Conservation (phyloP, 768 basidiomycete genomes). For the Psilocybe cubensis region DNA sequence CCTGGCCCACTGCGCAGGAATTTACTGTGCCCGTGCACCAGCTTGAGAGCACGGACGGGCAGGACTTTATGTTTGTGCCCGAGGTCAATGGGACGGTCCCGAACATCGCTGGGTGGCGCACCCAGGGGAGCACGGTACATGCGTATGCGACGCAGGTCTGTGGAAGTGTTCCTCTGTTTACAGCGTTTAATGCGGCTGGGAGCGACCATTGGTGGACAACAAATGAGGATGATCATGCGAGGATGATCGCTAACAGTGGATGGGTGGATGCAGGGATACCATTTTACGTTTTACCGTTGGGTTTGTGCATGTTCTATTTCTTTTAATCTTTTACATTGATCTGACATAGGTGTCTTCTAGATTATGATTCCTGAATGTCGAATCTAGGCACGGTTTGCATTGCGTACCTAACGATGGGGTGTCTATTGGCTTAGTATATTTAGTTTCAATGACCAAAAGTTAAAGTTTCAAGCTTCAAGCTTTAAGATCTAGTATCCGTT, state of each 20-base stretch:
- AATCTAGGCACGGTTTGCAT: no score
- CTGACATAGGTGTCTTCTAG: no score
- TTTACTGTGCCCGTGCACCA: conserved; percentile 2
- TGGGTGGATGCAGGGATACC: conserved; percentile 4
- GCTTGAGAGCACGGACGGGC: background rate
- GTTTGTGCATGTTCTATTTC: no score
- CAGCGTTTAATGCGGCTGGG: background rate
- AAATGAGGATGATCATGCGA: background rate
- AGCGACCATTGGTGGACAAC: conserved; percentile 12
- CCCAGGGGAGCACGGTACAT: background rate
- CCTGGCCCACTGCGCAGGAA: background rate
- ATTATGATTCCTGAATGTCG: no score
- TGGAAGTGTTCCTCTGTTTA: conserved; percentile 9
- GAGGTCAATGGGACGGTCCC: background rate
- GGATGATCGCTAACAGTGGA: background rate
- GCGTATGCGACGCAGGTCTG: conserved; percentile 15
- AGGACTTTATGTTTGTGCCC: background rate
- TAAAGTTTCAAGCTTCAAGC: no score
- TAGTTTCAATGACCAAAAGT: no score
- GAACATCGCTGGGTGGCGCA: background rate
- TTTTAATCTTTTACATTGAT: no score
- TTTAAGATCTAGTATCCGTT: no score
- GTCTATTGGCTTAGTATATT: no score
- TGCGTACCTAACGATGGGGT: no score
- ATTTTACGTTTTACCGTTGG: conserved; percentile 7